Conservation (phyloP, 2,329 filamentous ascomycete species). For the Ciborinia camelliae region DNA sequence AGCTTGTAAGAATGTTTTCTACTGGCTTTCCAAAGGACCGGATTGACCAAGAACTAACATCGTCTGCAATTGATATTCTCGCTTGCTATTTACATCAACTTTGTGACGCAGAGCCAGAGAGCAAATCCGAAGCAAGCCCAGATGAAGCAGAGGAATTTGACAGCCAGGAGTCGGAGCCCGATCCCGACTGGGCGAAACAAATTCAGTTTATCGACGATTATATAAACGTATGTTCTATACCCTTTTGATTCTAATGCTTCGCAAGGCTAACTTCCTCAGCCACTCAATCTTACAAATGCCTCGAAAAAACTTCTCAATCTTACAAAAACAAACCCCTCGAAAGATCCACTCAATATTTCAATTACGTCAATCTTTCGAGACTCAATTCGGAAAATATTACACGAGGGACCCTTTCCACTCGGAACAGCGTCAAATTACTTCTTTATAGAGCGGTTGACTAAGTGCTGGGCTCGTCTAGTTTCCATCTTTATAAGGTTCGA, state of each 20-base stretch:
- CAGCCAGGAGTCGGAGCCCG: slow-evolving; percentile 29
- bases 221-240: slow-evolving; percentile 23
- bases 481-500: slow-evolving; percentile 26
- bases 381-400: slow-evolving; percentile 22
- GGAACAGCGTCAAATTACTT: not conserved
- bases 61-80: slow-evolving; percentile 10
- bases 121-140: slow-evolving; percentile 22
- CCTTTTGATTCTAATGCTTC: not conserved
- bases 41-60: slow-evolving; percentile 13
- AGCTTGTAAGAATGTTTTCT: slow-evolving; percentile 16
- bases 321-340: too few species aligned
- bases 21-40: slow-evolving; percentile 14
- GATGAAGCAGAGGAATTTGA: slow-evolving; percentile 27
- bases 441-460: slow-evolving; percentile 20
- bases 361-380: slow-evolving; percentile 23
- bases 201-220: slow-evolving; percentile 30
- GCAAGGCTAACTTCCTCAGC: slow-evolving; percentile 26
- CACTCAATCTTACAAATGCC: slow-evolving; percentile 24
- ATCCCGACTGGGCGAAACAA: slow-evolving; percentile 25
- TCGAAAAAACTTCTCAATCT: too few species aligned
- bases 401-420: slow-evolving; percentile 12
- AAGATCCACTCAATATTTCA: slow-evolving; percentile 25
- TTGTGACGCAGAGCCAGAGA: not conserved
- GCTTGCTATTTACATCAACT: not conserved
- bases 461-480: slow-evolving; percentile 3